Conservation (phyloP, 257 asterid species). For the Solanum tacnaense region DNA sequence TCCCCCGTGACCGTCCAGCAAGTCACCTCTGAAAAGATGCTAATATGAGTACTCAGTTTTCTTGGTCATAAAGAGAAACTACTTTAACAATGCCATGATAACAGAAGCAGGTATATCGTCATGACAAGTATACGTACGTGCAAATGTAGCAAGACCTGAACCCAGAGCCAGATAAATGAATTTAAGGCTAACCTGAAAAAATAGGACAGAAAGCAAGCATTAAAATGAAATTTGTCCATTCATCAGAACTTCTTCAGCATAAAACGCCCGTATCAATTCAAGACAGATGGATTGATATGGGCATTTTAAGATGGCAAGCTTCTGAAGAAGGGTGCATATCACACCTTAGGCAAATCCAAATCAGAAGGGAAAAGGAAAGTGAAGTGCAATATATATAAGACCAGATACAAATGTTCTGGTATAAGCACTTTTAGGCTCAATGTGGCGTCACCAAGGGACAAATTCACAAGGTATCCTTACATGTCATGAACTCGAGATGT, state of each 20-base stretch:
- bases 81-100: not conserved
- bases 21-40: slow-evolving; percentile 47
- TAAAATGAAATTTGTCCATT: not conserved
- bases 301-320: not conserved
- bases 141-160: slow-evolving; percentile 50
- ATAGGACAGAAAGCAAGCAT: not conserved
- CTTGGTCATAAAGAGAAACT: not conserved
- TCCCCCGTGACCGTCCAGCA: slow-evolving; percentile 92
- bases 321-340: not conserved
- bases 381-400: not conserved
- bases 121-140: slow-evolving; percentile 28
- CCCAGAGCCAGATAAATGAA: slow-evolving; percentile 64
- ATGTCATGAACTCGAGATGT: not conserved
- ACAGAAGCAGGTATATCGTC: not conserved
- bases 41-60: not conserved
- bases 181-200: slow-evolving; percentile 45
- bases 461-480: not conserved
- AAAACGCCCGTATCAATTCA: not conserved
- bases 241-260: not conserved
- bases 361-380: not conserved
- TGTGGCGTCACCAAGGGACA: not conserved
- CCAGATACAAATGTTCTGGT: not conserved
- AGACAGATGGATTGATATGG: not conserved
- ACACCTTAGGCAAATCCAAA: not conserved
- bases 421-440: not conserved